Conservation (phyloP, 2,329 filamentous ascomycete species). For the Fusarium liriodendri region DNA sequence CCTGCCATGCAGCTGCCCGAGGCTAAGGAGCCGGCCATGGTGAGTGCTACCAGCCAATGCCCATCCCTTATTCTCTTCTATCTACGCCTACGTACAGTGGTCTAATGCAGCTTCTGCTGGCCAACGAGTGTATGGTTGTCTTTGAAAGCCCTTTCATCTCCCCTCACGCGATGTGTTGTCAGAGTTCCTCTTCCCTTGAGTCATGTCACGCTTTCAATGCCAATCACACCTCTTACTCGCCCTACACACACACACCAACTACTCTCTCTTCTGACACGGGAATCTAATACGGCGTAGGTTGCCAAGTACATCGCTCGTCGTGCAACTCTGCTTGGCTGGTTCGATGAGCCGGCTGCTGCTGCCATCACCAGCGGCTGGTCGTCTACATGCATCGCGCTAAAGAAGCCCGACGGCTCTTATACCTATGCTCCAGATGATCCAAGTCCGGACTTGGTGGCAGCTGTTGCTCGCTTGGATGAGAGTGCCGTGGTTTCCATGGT, state of each 20-base stretch:
- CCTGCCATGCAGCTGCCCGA: slow-evolving; percentile 35
- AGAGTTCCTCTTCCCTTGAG: background rate
- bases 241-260: background rate
- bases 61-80: background rate
- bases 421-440: slow-evolving; percentile 37
- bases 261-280: background rate
- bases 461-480: slow-evolving; percentile 35
- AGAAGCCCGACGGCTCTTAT: slow-evolving; percentile 34
- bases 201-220: background rate
- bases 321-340: slow-evolving; percentile 42
- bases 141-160: background rate
- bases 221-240: background rate
- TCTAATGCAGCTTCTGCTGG: slow-evolving; percentile 4
- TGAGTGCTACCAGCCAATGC: slow-evolving; percentile 18
- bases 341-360: slow-evolving; percentile 37
- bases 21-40: slow-evolving; percentile 27
- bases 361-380: slow-evolving; percentile 41
- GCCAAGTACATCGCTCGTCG: slow-evolving; percentile 43
- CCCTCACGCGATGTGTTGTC: background rate
- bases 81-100: background rate
- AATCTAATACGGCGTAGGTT: slow-evolving; percentile 28
- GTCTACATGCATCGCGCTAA: slow-evolving; percentile 40
- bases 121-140: background rate
- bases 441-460: slow-evolving; percentile 34
- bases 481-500: slow-evolving; percentile 40